Evolutionary conservation across 495 filamentous ascomycete species (phyloP).

Genomic region (Bombardia bombarda): DNA sequence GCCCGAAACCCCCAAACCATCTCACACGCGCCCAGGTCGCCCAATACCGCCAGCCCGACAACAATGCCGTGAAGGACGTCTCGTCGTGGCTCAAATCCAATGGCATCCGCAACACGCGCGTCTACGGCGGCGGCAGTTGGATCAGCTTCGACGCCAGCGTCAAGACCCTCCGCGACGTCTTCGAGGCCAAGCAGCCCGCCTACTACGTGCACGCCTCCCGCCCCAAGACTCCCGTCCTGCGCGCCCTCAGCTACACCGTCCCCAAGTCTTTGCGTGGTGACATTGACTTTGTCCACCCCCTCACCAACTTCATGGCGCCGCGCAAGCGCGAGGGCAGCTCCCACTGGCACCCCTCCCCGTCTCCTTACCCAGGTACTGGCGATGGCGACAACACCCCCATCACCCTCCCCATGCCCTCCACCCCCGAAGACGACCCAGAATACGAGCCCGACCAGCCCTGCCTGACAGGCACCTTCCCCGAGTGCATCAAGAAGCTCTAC

Average conservation of each 20-base stretch:
- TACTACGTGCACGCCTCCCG: conserved; percentile 25
- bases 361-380: background rate
- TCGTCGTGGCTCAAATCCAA: conserved; percentile 27
- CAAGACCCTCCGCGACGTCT: conserved; percentile 22
- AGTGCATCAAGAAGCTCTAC: conserved; percentile 32
- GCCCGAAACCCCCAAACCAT: conserved; percentile 23
- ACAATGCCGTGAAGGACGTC: conserved; percentile 14
- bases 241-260: conserved; percentile 37
- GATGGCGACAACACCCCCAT: background rate
- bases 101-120: conserved; percentile 17
- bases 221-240: conserved; percentile 15
- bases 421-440: conserved; percentile 11
- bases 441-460: conserved; percentile 19
- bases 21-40: conserved; percentile 23
- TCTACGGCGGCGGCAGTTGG: conserved; percentile 20
- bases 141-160: conserved; percentile 29
- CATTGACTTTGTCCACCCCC: conserved; percentile 35
- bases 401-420: background rate
- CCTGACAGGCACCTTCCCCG: conserved; percentile 23
- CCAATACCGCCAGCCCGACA: conserved; percentile 19
- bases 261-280: conserved; percentile 32
- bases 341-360: background rate
- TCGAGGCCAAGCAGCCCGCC: conserved; percentile 28
- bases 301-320: conserved; percentile 36
- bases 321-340: conserved; percentile 1